phyloP scores from a whole-genome alignment of 1,284 basidiomycete species.

The Marasmius fiardii region DNA sequence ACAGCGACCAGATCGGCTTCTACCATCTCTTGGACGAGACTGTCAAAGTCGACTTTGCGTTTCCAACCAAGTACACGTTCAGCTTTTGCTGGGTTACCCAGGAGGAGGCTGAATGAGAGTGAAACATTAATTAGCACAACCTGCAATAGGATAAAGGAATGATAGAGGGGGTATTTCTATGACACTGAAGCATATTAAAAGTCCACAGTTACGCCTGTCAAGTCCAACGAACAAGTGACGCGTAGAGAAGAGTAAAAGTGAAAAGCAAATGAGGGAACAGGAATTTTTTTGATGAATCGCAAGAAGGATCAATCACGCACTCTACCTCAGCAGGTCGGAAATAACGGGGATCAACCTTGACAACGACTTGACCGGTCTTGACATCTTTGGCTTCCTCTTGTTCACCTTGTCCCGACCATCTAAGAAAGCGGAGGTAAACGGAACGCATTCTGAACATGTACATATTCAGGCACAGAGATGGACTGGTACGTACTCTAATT shows the following conservation, averaged over 20 bases:
- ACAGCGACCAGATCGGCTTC: slow-evolving; percentile 70
- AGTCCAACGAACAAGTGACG: too few relatives aligned
- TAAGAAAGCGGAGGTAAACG: slow-evolving; percentile 23
- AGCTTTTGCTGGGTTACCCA: slow-evolving; percentile 83
- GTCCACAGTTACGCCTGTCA: too few relatives aligned
- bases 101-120: slow-evolving; percentile 52
- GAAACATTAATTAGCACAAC: neutral
- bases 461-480: slow-evolving; percentile 3
- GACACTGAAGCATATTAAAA: neutral
- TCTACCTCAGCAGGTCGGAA: slow-evolving; percentile 94
- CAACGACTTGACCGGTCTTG: slow-evolving; percentile 65
- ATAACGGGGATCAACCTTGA: slow-evolving; percentile 78
- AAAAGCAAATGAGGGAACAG: too few relatives aligned
- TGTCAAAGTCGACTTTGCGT: slow-evolving; percentile 75
- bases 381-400: slow-evolving; percentile 72
- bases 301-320: slow-evolving; percentile 40
- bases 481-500: slow-evolving; percentile 52
- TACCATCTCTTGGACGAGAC: slow-evolving; percentile 88
- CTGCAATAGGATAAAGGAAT: neutral
- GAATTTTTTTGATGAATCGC: neutral
- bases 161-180: neutral
- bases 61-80: slow-evolving; percentile 84
- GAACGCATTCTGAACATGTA: neutral
- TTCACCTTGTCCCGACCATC: slow-evolving; percentile 75
- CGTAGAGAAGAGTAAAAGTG: too few relatives aligned